Evolutionary conservation across 192 early-diverging fungal genomes (phyloP), one percentile per base, ranked within the genome.

Genomic region (Gryganskiella cystojenkinii): DNA sequence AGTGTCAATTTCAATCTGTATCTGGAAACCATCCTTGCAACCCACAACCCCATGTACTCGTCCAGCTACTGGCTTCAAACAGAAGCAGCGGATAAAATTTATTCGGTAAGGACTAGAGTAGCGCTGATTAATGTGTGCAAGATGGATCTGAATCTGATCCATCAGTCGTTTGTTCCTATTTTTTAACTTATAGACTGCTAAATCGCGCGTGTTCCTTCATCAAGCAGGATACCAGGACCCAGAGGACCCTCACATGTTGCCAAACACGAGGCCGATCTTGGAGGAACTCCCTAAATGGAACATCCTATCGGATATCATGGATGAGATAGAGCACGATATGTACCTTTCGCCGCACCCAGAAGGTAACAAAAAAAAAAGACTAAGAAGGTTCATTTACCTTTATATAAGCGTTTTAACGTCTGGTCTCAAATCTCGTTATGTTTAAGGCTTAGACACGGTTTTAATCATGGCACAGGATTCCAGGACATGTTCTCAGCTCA

Each of bases 281-380:
- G 97, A 99, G 70, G 95, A 93, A 46, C 90, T 91, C n/a, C 98
- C 98, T 19, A 99, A 99, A 71, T 98, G 96, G 92, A 80, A 79
- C 44, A 85, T 90, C 13, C 62, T 99, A 28, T 64, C 62, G 1
- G 86, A 90, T 17, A 83, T 95, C 0, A 75, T 99, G 58, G 79
- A 92, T 22, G 95, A 98, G 65, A 91, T 99, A n/a, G 88, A 92
- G 54, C 43, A 65, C 14, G 91, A 93, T n/a, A 81, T 75, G 52
- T 79, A 71, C 37, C 65, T 62, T 43, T 57, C 65, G 10, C 72
- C 72, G 31, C 64, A 76, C 17, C 58, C 57, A 0, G 62, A 75
- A 64, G 72, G 72, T 67, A 52, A 40, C 37, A 9, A 44, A n/a
- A n/a, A n/a, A n/a, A n/a, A n/a, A n/a, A n/a, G n/a, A n/a, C n/a